These are phyloP conservation scores for Didymella sp. DNA, from an alignment of 2,329 filamentous ascomycete genomes.

Conservation along the genomic window DNA sequence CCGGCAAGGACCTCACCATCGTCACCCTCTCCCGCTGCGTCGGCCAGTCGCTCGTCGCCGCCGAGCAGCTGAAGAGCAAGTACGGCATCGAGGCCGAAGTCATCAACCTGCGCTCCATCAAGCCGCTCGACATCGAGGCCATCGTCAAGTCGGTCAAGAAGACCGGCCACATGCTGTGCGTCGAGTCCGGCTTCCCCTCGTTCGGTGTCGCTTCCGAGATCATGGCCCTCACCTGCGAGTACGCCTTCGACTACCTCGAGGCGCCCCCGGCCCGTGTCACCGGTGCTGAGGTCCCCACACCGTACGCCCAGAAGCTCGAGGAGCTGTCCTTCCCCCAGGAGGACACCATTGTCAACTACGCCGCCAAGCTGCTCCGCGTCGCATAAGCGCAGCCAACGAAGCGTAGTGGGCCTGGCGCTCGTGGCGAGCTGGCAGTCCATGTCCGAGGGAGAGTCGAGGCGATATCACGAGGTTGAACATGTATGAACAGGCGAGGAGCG, in stretches of 20 bases:
- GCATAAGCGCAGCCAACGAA: slow-evolving; percentile 36
- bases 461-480: slow-evolving; percentile 6
- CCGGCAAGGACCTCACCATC: slow-evolving; percentile 94
- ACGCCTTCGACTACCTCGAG: slow-evolving; percentile 96
- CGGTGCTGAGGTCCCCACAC: slow-evolving; percentile 95
- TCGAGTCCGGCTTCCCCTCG: slow-evolving; percentile 95
- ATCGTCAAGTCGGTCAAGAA: slow-evolving; percentile 99
- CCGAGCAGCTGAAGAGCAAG: slow-evolving; percentile 91
- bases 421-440: background rate
- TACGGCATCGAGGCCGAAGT: slow-evolving; percentile 96
- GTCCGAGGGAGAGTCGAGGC: background rate
- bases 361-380: slow-evolving; percentile 84
- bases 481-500: slow-evolving; percentile 17
- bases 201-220: slow-evolving; percentile 94
- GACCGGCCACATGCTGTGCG: slow-evolving; percentile 87
- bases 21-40: slow-evolving; percentile 95
- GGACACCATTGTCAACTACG: slow-evolving; percentile 83
- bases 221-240: slow-evolving; percentile 93
- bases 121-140: slow-evolving; percentile 92
- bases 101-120: slow-evolving; percentile 96
- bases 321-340: slow-evolving; percentile 95
- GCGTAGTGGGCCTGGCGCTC: background rate
- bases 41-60: slow-evolving; percentile 86
- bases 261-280: slow-evolving; percentile 93
- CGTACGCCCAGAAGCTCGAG: slow-evolving; percentile 91